Evolutionary conservation across 2,329 filamentous ascomycete genomes (phyloP).

Genomic region (Dactylellina parvicollis): DNA sequence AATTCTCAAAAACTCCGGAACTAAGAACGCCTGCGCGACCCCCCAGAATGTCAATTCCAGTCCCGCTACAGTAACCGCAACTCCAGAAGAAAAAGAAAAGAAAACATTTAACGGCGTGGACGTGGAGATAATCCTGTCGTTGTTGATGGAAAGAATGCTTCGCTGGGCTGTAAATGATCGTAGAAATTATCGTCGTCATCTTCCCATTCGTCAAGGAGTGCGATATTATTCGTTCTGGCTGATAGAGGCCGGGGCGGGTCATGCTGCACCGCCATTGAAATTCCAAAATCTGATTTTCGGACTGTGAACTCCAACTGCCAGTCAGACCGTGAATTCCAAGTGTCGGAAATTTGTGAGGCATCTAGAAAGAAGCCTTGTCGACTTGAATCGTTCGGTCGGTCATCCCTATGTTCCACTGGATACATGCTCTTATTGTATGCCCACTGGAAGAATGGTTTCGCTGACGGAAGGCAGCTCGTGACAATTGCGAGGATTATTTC

Average conservation of each 20-base stretch:
- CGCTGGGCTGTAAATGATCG: constrained; percentile 50
- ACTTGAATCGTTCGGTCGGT: constrained; percentile 30
- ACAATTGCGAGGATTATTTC: constrained; percentile 41
- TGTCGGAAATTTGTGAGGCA: constrained; percentile 1
- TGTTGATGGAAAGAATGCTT: constrained; percentile 47
- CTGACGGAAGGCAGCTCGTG: constrained; percentile 45
- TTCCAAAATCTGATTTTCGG: constrained; percentile 29
- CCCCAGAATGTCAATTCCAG: not conserved
- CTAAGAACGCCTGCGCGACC: constrained; percentile 9
- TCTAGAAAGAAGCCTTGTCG: constrained; percentile 35
- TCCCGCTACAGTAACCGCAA: constrained; percentile 3
- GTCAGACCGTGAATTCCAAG: constrained; percentile 46
- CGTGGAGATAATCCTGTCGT: constrained; percentile 39
- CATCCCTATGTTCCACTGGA: constrained; percentile 13
- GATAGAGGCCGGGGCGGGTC: constrained; percentile 21
- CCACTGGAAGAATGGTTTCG: constrained; percentile 49
- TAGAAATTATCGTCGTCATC: constrained; percentile 54
- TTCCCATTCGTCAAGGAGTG: constrained; percentile 42
- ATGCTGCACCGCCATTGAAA: constrained; percentile 11
- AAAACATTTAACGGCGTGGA: constrained; percentile 9
- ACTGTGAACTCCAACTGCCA: constrained; percentile 37
- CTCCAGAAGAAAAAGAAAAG: not conserved
- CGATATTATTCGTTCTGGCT: constrained; percentile 14
- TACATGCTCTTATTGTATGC: constrained; percentile 38
- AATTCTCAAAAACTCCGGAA: not conserved